Percentiles rank a stretch among this genome's conserved stretches.
Evolutionary conservation across 73 alveolate genomes (phyloP).

Genomic region (Stentor roeselii): DNA sequence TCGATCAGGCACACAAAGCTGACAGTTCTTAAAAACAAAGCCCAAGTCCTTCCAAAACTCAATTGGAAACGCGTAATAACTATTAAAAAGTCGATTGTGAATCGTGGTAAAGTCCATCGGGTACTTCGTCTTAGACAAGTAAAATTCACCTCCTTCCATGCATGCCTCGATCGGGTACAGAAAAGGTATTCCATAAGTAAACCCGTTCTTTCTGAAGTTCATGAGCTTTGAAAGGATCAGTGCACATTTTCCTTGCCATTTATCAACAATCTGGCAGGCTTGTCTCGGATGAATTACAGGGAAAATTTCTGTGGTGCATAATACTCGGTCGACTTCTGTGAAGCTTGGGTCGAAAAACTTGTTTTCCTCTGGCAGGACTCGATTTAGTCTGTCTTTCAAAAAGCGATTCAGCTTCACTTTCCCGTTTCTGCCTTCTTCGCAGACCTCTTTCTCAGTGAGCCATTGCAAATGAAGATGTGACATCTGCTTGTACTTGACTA

Average conservation of each 20-base stretch:
- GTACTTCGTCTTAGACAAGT: constrained; percentile 53
- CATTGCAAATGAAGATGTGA: constrained; percentile 65
- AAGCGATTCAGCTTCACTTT: constrained; percentile 12
- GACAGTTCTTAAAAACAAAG: constrained; percentile 70
- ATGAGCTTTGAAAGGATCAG: constrained; percentile 32
- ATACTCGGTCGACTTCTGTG: constrained; percentile 55
- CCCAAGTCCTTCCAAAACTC: constrained; percentile 86
- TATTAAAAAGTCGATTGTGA: constrained; percentile 59
- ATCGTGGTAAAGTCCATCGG: constrained; percentile 77
- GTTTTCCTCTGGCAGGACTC: constrained; percentile 31
- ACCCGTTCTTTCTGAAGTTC: constrained; percentile 54
- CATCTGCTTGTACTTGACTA: constrained; percentile 42
- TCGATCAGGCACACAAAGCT: constrained; percentile 47
- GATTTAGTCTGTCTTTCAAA: constrained; percentile 5
- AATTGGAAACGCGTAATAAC: constrained; percentile 51
- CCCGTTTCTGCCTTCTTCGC: constrained; percentile 27
- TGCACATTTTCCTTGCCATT: constrained; percentile 60
- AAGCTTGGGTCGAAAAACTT: constrained; percentile 42
- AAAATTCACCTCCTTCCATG: constrained; percentile 51
- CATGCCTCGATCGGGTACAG: constrained; percentile 70
- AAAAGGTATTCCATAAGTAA: constrained; percentile 65
- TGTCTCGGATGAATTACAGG: constrained; percentile 83
- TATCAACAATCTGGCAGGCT: constrained; percentile 60
- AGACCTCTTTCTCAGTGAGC: constrained; percentile 53
- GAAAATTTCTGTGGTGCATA: constrained; percentile 61